Evolutionary conservation across 306 rosid species (phyloP).

Genomic region (Carpinus viminea): DNA sequence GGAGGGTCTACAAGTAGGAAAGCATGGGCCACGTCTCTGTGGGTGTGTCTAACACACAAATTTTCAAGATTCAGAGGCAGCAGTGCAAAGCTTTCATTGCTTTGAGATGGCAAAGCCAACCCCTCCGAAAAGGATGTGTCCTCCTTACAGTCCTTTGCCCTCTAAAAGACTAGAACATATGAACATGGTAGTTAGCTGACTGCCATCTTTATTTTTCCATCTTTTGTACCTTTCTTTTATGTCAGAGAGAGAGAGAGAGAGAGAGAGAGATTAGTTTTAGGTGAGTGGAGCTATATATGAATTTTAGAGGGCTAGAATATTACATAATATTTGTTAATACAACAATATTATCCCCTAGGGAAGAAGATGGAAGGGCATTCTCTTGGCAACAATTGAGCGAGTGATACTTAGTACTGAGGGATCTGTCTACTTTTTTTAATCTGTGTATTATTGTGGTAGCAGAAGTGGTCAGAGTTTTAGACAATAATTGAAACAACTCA

Average conservation of each 20-base stretch:
- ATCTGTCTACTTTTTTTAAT: slow-evolving; percentile 43
- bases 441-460: slow-evolving; percentile 49
- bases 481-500: slow-evolving; percentile 35
- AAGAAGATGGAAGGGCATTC: slow-evolving; percentile 33
- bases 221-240: slow-evolving; percentile 55
- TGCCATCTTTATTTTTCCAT: slow-evolving; percentile 55
- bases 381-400: slow-evolving; percentile 50
- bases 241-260: slow-evolving; percentile 19
- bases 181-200: slow-evolving; percentile 70
- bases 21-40: slow-evolving; percentile 42
- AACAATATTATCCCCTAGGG: slow-evolving; percentile 42
- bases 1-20: slow-evolving; percentile 47
- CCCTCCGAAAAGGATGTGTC: slow-evolving; percentile 61
- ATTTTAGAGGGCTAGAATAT: slow-evolving; percentile 18
- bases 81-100: slow-evolving; percentile 51
- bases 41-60: slow-evolving; percentile 28
- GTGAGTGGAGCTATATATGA: slow-evolving; percentile 25
- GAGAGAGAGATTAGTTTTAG: slow-evolving; percentile 30
- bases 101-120: slow-evolving; percentile 54
- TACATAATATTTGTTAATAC: too few relatives aligned
- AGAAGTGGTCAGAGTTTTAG: slow-evolving; percentile 45
- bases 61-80: slow-evolving; percentile 43
- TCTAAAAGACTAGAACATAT: slow-evolving; percentile 43
- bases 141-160: slow-evolving; percentile 30
- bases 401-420: slow-evolving; percentile 48